Base-by-base conservation (phyloP, 2,329 filamentous ascomycete species). In the Colletotrichum sp. region DNA sequence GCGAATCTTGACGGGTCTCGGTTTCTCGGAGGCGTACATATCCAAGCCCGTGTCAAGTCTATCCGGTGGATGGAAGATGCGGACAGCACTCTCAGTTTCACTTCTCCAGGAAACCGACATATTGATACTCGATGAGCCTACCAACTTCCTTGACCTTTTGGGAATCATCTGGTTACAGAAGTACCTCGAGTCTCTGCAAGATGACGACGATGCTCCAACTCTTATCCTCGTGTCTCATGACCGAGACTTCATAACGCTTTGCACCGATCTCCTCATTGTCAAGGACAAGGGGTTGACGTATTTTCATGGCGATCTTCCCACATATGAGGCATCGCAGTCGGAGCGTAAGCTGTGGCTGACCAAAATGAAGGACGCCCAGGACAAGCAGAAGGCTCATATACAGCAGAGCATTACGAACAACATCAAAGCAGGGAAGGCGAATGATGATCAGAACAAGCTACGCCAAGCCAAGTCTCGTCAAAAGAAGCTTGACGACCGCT, bases 161-260 rank as follows among this genome's bases (percentile, higher is more conserved):
- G 95, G 94, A 2, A 96, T 98, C 73, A 91, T 98, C 72, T 98
- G 95, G 95, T 88, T 98, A 2, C 93, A 98, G 81, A 90, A 90
- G 15, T 93, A 96, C 81, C 90, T 98, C 12, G 86, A 90, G 48
- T 85, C 89, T 2, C 83, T 93, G 4, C 87, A 88, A 6, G 89
- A 92, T 24, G 83, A 83, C 0, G 85, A 88, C 0, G 84, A 88
- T 3, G 90, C 90, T 0, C 90, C 91, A 0, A 97, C 95, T 0
- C 88, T 97, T 2, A 87, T 98, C 18, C 87, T 97, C 2, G 95
- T 97, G 4, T 97, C 95, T 0, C 95, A 98, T 84, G 95, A 98
- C 82, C 91, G 95, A 18, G 93, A 94, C 78, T 98, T 98, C 81
- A 91, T 93, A 64, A 93, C 95, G 68, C 90, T 93, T 0, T 93